Evolutionary conservation across 768 basidiomycete species (phyloP), one percentile per base, ranked within the genome.

Genomic region (Amanita rubescens): DNA sequence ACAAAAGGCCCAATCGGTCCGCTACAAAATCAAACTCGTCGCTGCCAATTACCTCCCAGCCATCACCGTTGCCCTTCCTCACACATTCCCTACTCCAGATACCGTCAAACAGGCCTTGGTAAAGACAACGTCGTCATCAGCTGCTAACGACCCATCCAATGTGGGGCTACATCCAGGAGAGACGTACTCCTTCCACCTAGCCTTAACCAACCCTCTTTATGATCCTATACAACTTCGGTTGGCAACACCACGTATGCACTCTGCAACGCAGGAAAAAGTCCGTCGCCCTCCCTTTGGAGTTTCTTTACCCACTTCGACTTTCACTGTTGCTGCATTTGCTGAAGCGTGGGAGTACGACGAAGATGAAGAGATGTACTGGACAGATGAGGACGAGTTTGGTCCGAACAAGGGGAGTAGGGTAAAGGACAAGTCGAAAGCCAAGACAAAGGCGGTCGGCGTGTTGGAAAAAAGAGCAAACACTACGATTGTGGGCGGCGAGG

Each of bases 321-420:
- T 99, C 65, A 74, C 87, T 5, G 81, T 98, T 44, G 84, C 87
- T 12, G 90, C 95, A 2, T 94, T 88, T 63, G 92, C 92, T 15
- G 96, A 98, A 65, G 92, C 91, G 32, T 98, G 95, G 95, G 94
- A 98, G 67, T 96, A 94, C 57, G 95, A 96, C 30, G 95, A 96
- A 51, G 94, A 94, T 55, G 93, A 95, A 54, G 93, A 91, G 41
- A 89, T 90, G 87, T 85, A 86, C 60, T 81, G 79, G 34, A 72
- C 62, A 1, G 69, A 69, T 22, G 67, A 64, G 30, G 68, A 90
- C 45, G 86, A 82, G 70, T 75, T 82, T 42, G 74, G 73, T 32
- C 68, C 73, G 20, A 75, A n/a, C 14, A 50, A 73, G 62, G 59
- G 74, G 57, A 64, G 70, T 37, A 65, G 68, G 56, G 73, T 78